phyloP scores from a whole-genome alignment of 352 stramenopile species.

The Peronospora farinosa region DNA sequence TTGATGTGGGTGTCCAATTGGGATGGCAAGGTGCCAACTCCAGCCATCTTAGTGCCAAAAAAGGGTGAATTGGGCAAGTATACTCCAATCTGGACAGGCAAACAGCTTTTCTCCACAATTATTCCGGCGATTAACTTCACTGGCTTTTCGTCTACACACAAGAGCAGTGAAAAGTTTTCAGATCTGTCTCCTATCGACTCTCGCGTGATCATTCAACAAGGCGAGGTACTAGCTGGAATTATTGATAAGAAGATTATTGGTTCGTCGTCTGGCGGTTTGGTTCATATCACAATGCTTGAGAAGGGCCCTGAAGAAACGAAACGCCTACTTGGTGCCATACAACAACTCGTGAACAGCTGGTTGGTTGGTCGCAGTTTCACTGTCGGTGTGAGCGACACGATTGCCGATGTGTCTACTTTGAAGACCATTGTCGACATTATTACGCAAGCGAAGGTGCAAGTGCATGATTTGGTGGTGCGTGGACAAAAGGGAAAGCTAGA shows the following conservation, averaged over 20 bases:
- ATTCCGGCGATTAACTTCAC: slow-evolving; percentile 96
- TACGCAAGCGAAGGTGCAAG: slow-evolving; percentile 95
- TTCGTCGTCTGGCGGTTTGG: slow-evolving; percentile 92
- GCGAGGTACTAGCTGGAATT: slow-evolving; percentile 94
- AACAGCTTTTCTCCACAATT: slow-evolving; percentile 97
- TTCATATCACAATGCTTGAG: slow-evolving; percentile 95
- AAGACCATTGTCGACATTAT: slow-evolving; percentile 98
- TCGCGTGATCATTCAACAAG: slow-evolving; percentile 95
- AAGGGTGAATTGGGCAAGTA: slow-evolving; percentile 83
- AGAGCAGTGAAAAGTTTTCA: slow-evolving; percentile 86
- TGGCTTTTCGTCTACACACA: slow-evolving; percentile 92
- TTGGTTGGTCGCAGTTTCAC: slow-evolving; percentile 96
- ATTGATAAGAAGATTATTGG: slow-evolving; percentile 99
- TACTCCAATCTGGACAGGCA: slow-evolving; percentile 94
- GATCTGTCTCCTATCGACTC: slow-evolving; percentile 94
- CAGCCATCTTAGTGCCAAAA: slow-evolving; percentile 94
- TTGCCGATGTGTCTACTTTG: slow-evolving; percentile 96
- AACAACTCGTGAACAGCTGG: slow-evolving; percentile 99
- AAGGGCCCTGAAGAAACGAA: slow-evolving; percentile 87
- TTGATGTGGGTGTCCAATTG: slow-evolving; percentile 97
- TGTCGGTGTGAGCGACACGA: slow-evolving; percentile 97
- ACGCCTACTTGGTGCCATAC: slow-evolving; percentile 88
- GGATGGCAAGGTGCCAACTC: slow-evolving; percentile 95
- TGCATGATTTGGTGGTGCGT: slow-evolving; percentile 92
- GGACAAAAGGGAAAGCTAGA: slow-evolving; percentile 96